Base-by-base conservation (phyloP, 2,329 filamentous ascomycete genomes). In the Fusarium dlaminii region DNA sequence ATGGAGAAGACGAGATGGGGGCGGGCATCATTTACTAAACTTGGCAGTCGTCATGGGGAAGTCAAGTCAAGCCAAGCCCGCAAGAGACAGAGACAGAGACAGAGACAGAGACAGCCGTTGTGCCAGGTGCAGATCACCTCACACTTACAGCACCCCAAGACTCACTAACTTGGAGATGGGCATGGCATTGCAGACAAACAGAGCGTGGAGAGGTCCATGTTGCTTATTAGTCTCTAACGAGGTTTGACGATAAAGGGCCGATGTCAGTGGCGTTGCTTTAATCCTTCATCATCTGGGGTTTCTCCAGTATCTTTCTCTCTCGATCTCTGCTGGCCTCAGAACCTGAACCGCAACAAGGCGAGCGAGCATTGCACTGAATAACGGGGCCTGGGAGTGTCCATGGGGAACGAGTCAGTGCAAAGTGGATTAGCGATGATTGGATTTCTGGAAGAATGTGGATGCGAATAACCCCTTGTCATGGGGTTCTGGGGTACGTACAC, bases 11-110 rank as follows among this genome's bases (percentile, higher is more conserved):
- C 45, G 63, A 29, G 48, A 68, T 46, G 63, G 55, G 51, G 51
- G 20, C 24, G 49, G 39, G 46, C 57, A 66, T 75, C 56, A 63
- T 59, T 63, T 63, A 43, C 63, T 66, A 58, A 70, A 70, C 77
- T 79, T 78, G 77, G 77, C 76, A 78, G 75, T 78, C 77, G 75
- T 79, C 77, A 79, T 79, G 74, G 75, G 71, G 68, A 70, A 63
- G 37, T 30, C 66, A 62, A 72, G 34, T 59, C 30, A 48, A 59
- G 42, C 49, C 30, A 54, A 54, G 32, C 17, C 32, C n/a, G 22
- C 24, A n/a, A 48, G 45, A 48, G 20, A 10, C 40, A 48, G 45
- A 48, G 9, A 40, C 24, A 48, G 45, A 48, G 20, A 10, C 40
- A 48, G 45, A 48, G 9, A 18, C 11, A 55, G 52, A 60, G 59